Evolutionary conservation across 305 asterid genomes (phyloP).

Genomic region (Fraxinus platypoda): DNA sequence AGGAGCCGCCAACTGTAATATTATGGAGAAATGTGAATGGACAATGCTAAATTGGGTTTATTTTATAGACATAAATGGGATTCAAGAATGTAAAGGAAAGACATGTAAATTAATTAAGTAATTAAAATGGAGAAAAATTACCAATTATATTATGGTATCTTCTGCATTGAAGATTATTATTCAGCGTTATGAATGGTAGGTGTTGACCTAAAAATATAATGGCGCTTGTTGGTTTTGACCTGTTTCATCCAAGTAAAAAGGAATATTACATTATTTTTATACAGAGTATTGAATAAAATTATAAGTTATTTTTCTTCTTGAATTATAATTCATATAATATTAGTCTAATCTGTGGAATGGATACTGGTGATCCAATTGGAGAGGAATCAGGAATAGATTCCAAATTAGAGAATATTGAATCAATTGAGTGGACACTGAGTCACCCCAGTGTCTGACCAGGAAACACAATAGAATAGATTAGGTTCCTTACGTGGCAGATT

Average conservation of each 20-base stretch:
- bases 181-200: background rate
- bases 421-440: background rate
- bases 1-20: background rate
- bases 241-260: background rate
- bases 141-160: background rate
- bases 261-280: background rate
- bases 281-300: background rate
- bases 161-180: background rate
- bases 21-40: conserved; percentile 1
- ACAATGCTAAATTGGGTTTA: background rate
- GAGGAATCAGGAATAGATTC: background rate
- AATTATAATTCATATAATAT: no score
- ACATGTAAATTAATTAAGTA: background rate
- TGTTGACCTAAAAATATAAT: background rate
- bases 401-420: background rate
- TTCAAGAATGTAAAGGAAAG: conserved; percentile 8
- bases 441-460: background rate
- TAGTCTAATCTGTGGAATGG: no score
- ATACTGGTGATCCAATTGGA: background rate
- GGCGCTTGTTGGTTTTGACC: background rate
- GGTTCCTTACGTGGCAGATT: background rate
- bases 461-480: background rate
- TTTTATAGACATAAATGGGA: conserved; percentile 30
- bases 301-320: no score
- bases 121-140: background rate